These are phyloP conservation scores for Penicillium verhagenii DNA, from an alignment of 495 filamentous ascomycete species.

Conservation along the genomic window DNA sequence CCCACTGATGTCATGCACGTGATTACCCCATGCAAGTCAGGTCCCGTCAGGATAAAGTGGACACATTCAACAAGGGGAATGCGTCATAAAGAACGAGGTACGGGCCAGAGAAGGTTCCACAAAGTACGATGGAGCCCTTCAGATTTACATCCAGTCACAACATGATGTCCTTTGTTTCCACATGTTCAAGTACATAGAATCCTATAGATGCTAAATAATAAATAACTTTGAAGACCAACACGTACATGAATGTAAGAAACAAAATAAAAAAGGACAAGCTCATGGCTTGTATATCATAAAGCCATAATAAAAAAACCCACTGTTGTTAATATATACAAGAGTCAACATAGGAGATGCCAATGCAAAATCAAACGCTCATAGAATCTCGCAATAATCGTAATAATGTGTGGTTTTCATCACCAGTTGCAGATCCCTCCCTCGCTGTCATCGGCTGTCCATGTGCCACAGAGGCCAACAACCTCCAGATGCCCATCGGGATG, in stretches of 20 bases:
- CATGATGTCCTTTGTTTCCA: no score
- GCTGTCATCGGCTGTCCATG: slow-evolving; percentile 81
- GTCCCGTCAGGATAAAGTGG: no score
- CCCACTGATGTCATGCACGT: slow-evolving; percentile 26
- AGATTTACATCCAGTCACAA: not conserved
- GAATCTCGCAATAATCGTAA: not conserved
- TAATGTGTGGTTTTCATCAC: slow-evolving; percentile 32
- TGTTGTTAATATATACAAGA: not conserved
- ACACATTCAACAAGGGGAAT: not conserved
- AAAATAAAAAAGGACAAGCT: no score
- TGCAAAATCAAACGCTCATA: slow-evolving; percentile 22
- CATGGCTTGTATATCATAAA: no score
- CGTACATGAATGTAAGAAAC: no score
- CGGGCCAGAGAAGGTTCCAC: slow-evolving; percentile 6
- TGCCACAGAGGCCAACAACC: slow-evolving; percentile 76
- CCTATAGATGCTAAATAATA: no score
- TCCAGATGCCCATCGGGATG: slow-evolving; percentile 60
- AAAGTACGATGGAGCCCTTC: not conserved
- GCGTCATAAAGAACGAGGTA: slow-evolving; percentile 11
- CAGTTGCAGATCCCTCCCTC: slow-evolving; percentile 74
- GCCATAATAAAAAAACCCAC: not conserved
- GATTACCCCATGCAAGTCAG: not conserved
- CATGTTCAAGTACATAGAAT: no score
- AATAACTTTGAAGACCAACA: no score
- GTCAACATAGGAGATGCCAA: slow-evolving; percentile 6